phyloP scores from a whole-genome alignment of 805 yeast genomes.

The Clavispora santaluciae region DNA sequence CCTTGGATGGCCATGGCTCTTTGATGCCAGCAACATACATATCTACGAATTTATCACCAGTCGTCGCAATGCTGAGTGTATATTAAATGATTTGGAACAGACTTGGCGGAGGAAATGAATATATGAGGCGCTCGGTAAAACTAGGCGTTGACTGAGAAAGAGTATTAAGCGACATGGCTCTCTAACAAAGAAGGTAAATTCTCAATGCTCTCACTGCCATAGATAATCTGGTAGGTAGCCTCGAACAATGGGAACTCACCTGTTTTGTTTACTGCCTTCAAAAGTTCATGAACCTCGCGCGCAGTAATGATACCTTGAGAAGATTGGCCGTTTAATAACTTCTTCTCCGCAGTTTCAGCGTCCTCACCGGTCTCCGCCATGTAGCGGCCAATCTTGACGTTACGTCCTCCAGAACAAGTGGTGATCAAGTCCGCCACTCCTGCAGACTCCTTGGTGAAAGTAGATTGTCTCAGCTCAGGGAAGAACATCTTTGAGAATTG shows the following conservation, averaged over 20 bases:
- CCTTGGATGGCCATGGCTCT: too few relatives aligned
- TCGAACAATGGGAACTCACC: constrained; percentile 78
- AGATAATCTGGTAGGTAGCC: constrained; percentile 79
- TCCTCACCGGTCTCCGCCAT: constrained; percentile 76
- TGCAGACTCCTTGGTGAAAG: constrained; percentile 90
- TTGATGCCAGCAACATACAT: too few relatives aligned
- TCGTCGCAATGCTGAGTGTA: not conserved
- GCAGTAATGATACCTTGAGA: constrained; percentile 94
- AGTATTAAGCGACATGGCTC: not conserved
- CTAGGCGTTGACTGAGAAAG: not conserved
- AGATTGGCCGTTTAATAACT: constrained; percentile 87
- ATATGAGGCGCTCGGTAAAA: not conserved
- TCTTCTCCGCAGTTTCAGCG: constrained; percentile 80
- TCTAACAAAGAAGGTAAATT: constrained; percentile 71
- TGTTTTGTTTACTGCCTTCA: constrained; percentile 46
- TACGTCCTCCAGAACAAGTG: constrained; percentile 96
- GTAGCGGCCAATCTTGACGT: constrained; percentile 82
- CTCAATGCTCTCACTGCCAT: constrained; percentile 67
- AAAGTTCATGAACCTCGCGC: constrained; percentile 84
- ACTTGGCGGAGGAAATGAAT: not conserved
- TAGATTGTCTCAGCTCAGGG: constrained; percentile 51
- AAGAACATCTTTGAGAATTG: constrained; percentile 68
- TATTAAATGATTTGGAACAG: not conserved
- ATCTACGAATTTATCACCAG: too few relatives aligned
- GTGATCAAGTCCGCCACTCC: constrained; percentile 99